phyloP scores from a whole-genome alignment of 768 basidiomycete genomes.

The Candolleomyces eurysporus region DNA sequence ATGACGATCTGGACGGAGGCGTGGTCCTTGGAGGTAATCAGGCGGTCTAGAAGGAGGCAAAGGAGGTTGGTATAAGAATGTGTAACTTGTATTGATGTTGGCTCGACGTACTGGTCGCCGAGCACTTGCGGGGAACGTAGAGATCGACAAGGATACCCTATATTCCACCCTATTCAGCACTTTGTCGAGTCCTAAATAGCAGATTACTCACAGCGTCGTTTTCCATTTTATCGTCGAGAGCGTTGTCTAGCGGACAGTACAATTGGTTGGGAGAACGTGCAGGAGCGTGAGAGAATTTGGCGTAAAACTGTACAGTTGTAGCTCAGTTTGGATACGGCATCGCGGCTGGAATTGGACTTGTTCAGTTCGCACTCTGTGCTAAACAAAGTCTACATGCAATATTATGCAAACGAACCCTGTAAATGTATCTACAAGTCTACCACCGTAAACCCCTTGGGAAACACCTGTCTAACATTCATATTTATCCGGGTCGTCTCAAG shows the following conservation, averaged over 20 bases:
- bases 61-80: not conserved
- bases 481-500: constrained; percentile 76
- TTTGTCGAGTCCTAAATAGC: constrained; percentile 2
- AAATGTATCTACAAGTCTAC: not conserved
- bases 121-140: constrained; percentile 99
- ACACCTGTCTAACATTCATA: constrained; percentile 88
- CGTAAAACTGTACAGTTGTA: constrained; percentile 9
- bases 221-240: constrained; percentile 62
- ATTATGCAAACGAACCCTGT: not conserved
- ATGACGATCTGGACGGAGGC: constrained; percentile 97
- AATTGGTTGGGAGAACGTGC: not conserved
- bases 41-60: constrained; percentile 61
- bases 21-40: constrained; percentile 99
- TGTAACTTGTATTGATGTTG: constrained; percentile 4
- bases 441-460: constrained; percentile 62
- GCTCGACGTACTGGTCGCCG: constrained; percentile 82
- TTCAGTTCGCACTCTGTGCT: not conserved
- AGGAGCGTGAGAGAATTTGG: constrained; percentile 1
- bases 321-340: not conserved
- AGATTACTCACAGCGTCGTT: constrained; percentile 74
- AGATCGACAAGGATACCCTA: constrained; percentile 99
- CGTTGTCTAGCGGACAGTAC: not conserved
- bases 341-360: not conserved
- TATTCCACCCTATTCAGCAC: constrained; percentile 8
- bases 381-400: not conserved